phyloP scores from a whole-genome alignment of 1,284 basidiomycete species.

The Tilletiopsis washingtonensis region DNA sequence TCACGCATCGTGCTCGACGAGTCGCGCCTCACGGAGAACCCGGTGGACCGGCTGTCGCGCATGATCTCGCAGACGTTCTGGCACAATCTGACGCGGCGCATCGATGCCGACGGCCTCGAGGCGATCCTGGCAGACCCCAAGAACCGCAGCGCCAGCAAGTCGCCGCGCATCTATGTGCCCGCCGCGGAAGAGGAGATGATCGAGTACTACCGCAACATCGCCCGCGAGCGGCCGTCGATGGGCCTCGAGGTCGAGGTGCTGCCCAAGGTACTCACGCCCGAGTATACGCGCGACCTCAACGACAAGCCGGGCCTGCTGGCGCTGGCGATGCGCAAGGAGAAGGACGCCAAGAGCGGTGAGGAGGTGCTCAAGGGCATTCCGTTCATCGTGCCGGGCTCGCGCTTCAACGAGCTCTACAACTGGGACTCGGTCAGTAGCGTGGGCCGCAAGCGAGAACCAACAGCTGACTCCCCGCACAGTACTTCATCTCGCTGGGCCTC shows the following conservation, averaged over 20 bases:
- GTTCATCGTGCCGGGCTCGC: constrained; percentile 92
- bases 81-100: constrained; percentile 90
- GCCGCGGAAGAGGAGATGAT: constrained; percentile 85
- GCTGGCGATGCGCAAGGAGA: constrained; percentile 79
- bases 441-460: neutral
- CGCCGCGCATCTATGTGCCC: constrained; percentile 86
- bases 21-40: constrained; percentile 88
- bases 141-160: constrained; percentile 50
- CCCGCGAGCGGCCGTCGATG: constrained; percentile 57
- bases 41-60: constrained; percentile 86
- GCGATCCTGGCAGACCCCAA: constrained; percentile 95
- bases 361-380: constrained; percentile 72
- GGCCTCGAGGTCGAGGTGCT: constrained; percentile 83
- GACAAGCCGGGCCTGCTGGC: constrained; percentile 87
- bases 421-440: constrained; percentile 33
- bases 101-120: constrained; percentile 93
- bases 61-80: constrained; percentile 99
- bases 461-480: constrained; percentile 50
- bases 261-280: constrained; percentile 77
- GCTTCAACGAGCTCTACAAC: constrained; percentile 81
- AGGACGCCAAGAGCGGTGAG: constrained; percentile 51
- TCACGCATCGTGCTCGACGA: constrained; percentile 98
- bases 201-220: constrained; percentile 68
- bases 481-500: constrained; percentile 87
- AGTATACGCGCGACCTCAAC: constrained; percentile 86